Percentiles rank a stretch among this genome's conserved stretches.
Conservation (phyloP, 2,329 filamentous ascomycete species). For the Ceratocystis cacaofunesta region DNA sequence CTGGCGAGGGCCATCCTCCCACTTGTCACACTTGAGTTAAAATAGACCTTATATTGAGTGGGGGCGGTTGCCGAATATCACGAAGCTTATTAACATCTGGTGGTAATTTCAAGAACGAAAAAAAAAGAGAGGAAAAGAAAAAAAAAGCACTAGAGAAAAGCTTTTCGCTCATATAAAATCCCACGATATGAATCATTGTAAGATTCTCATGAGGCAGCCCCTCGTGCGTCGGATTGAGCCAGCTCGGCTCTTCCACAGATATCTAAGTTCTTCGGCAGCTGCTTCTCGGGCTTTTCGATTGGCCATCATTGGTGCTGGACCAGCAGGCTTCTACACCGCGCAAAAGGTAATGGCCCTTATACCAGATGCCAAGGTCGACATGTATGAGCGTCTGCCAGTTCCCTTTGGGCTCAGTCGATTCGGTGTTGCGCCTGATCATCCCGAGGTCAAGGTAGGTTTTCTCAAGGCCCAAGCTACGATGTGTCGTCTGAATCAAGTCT, state of each 20-base stretch:
- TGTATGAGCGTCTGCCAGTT: constrained; percentile 90
- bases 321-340: constrained; percentile 89
- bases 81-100: neutral
- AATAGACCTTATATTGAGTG: neutral
- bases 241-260: neutral
- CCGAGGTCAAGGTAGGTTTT: constrained; percentile 73
- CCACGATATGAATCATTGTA: neutral
- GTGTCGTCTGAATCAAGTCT: too few relatives aligned
- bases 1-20: too few relatives aligned
- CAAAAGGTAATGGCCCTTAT: constrained; percentile 70
- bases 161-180: neutral
- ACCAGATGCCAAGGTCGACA: constrained; percentile 61
- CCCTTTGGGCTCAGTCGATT: constrained; percentile 87
- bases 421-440: constrained; percentile 95
- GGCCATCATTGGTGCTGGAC: constrained; percentile 83
- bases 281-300: constrained; percentile 50
- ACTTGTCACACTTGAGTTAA: neutral
- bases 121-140: too few relatives aligned
- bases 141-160: neutral
- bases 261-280: constrained; percentile 15
- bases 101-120: too few relatives aligned
- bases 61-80: neutral
- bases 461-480: neutral
- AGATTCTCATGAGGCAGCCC: neutral
- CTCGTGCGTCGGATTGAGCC: neutral